Percentiles rank a stretch among this genome's conserved stretches.
Conservation (phyloP, 2,329 filamentous ascomycete species). For the Claviceps fusiformis region DNA sequence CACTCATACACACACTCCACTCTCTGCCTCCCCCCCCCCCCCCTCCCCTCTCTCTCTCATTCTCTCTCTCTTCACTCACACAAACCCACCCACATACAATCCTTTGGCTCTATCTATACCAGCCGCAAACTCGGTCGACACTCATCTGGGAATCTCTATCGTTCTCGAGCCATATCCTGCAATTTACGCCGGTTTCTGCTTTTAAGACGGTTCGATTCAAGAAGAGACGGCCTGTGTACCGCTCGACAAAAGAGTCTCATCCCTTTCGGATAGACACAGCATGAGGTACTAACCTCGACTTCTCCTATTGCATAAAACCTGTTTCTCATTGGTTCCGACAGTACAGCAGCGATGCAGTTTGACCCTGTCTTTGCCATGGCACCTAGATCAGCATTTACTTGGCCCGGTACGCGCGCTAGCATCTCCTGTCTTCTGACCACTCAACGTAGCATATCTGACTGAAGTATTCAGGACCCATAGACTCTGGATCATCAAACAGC, state of each 20-base stretch:
- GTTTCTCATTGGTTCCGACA: slow-evolving; percentile 10
- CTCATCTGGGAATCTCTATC: background rate
- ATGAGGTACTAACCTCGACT: slow-evolving; percentile 21
- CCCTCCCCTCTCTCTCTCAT: background rate
- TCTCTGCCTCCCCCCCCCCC: background rate
- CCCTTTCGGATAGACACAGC: slow-evolving; percentile 8
- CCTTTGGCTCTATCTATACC: background rate
- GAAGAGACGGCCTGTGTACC: background rate
- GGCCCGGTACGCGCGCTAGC: slow-evolving; percentile 27
- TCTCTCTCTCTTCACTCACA: background rate
- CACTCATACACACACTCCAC: background rate
- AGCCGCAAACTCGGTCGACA: background rate
- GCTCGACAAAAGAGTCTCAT: background rate
- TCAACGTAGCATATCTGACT: background rate
- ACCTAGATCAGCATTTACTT: slow-evolving; percentile 34
- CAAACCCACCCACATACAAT: background rate
- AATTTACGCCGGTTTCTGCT: background rate
- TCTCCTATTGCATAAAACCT: background rate
- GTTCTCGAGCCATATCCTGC: background rate
- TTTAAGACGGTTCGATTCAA: too few species aligned
- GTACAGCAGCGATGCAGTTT: slow-evolving; percentile 37
- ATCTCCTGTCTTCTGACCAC: slow-evolving; percentile 6
- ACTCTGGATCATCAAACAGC: slow-evolving; percentile 18
- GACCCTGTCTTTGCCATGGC: slow-evolving; percentile 39
- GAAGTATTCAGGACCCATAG: slow-evolving; percentile 18